Evolutionary conservation across 192 early-diverging fungal species (phyloP).

Genomic region (Coemansia sp.): DNA sequence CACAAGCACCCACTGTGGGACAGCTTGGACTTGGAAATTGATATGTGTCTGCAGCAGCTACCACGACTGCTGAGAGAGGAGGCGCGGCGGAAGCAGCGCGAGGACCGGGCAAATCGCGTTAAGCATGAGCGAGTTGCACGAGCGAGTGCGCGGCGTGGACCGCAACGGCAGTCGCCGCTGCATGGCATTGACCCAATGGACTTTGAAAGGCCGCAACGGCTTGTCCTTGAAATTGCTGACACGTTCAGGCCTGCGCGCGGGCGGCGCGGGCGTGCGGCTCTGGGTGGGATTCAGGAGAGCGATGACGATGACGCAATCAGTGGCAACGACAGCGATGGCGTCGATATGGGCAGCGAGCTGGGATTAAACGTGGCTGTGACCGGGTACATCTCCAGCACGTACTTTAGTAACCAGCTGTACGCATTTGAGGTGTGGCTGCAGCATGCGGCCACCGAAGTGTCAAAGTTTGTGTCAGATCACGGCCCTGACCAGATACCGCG

Average conservation of each 20-base stretch:
- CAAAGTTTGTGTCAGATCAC: conserved; percentile 55
- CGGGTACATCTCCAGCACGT: conserved; percentile 66
- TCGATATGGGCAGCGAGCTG: conserved; percentile 1
- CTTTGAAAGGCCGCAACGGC: conserved; percentile 13
- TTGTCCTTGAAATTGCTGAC: conserved; percentile 36
- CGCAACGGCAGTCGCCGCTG: neutral
- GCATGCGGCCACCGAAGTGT: conserved; percentile 71
- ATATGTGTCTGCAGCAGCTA: conserved; percentile 88
- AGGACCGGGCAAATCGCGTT: conserved; percentile 21
- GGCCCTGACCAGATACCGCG: conserved; percentile 41
- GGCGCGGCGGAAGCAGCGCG: conserved; percentile 26
- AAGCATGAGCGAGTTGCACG: conserved; percentile 28
- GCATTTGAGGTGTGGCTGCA: conserved; percentile 96
- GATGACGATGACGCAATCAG: conserved; percentile 23
- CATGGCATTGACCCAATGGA: conserved; percentile 8
- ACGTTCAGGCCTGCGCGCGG: conserved; percentile 15
- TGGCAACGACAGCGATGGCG: conserved; percentile 39
- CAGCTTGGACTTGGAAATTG: conserved; percentile 92
- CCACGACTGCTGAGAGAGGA: conserved; percentile 67
- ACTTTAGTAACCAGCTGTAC: conserved; percentile 95
- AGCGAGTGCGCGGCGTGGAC: conserved; percentile 11
- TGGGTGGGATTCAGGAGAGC: conserved; percentile 21
- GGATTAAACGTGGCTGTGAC: conserved; percentile 8
- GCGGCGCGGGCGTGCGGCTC: conserved; percentile 15
- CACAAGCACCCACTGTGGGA: conserved; percentile 97